These are phyloP conservation scores for Penicillium coffeae DNA, from an alignment of 495 filamentous ascomycete genomes.

Conservation along the genomic window DNA sequence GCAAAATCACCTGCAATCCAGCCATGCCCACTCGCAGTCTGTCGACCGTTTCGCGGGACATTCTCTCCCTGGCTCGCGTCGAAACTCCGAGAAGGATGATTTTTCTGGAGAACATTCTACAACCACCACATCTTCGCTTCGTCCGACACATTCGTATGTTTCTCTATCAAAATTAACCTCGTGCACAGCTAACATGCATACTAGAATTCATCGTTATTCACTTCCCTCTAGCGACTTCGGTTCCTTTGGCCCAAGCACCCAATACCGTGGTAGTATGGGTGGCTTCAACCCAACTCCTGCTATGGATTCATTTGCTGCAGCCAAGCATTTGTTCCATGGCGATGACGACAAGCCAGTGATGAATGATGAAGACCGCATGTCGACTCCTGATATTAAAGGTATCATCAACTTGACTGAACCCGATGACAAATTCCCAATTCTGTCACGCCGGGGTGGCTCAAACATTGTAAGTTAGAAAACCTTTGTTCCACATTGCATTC, in stretches of 20 bases:
- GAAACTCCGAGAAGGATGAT: conserved; percentile 52
- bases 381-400: conserved; percentile 61
- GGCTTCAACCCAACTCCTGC: conserved; percentile 41
- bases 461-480: conserved; percentile 56
- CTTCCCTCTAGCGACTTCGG: conserved; percentile 72
- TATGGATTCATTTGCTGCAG: conserved; percentile 70
- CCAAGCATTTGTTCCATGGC: conserved; percentile 78
- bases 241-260: conserved; percentile 25
- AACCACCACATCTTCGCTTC: conserved; percentile 21
- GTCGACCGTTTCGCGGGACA: conserved; percentile 58
- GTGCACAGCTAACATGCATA: neutral
- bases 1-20: conserved; percentile 31
- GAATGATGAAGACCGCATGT: conserved; percentile 48
- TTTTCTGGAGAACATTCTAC: conserved; percentile 22
- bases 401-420: conserved; percentile 69
- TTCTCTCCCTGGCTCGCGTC: conserved; percentile 81
- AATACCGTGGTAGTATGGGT: conserved; percentile 49
- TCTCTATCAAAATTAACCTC: conserved; percentile 2
- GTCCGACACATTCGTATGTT: conserved; percentile 34
- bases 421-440: conserved; percentile 80
- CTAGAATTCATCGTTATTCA: conserved; percentile 68
- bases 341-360: conserved; percentile 61
- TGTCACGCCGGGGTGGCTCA: conserved; percentile 61
- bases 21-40: conserved; percentile 14
- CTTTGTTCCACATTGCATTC: neutral